Evolutionary conservation across 257 asterid species (phyloP).

Genomic region (Ilex aquifolium): DNA sequence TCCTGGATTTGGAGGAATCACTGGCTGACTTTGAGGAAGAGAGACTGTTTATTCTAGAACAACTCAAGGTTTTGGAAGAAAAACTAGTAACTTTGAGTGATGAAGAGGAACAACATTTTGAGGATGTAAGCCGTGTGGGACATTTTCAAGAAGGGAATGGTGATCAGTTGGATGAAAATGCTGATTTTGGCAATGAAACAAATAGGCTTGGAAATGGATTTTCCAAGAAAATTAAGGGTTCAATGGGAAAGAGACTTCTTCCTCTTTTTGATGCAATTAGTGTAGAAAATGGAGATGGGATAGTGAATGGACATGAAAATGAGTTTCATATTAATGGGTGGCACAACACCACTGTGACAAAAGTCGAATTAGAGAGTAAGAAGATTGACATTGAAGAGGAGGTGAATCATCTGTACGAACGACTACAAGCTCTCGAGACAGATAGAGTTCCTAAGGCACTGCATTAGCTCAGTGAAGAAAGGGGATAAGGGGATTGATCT

Average conservation of each 20-base stretch:
- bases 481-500: constrained; percentile 93
- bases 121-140: constrained; percentile 35
- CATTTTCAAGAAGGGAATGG: constrained; percentile 25
- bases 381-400: constrained; percentile 67
- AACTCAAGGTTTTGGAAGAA: constrained; percentile 79
- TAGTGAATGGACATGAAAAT: constrained; percentile 24
- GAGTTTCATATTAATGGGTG: constrained; percentile 34
- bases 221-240: constrained; percentile 34
- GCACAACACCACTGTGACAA: constrained; percentile 25
- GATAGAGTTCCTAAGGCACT: constrained; percentile 85
- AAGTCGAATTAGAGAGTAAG: constrained; percentile 39
- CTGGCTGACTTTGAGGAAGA: constrained; percentile 89
- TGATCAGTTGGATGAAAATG: constrained; percentile 19
- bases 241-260: constrained; percentile 68
- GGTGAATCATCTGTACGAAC: constrained; percentile 78
- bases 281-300: constrained; percentile 40
- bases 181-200: constrained; percentile 14
- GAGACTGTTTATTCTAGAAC: constrained; percentile 73
- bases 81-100: constrained; percentile 62
- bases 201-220: constrained; percentile 54
- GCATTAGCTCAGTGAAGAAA: constrained; percentile 77
- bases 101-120: constrained; percentile 36
- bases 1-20: constrained; percentile 68
- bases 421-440: constrained; percentile 90
- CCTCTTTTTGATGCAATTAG: constrained; percentile 77